These are phyloP conservation scores for Euphrasia arctica DNA, from an alignment of 305 asterid genomes.

Conservation along the genomic window DNA sequence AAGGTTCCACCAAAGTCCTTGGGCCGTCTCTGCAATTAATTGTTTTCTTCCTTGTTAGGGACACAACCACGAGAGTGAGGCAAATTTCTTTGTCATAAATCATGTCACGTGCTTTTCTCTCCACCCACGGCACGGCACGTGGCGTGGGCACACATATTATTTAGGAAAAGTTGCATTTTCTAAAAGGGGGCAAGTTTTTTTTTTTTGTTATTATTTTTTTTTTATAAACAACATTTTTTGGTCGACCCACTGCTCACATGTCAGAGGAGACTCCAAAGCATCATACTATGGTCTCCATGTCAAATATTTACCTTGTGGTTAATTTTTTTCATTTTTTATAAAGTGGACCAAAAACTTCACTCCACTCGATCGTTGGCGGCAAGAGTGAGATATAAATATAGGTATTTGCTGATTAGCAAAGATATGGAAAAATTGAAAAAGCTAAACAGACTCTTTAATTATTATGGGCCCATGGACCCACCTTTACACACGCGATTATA, in stretches of 20 bases:
- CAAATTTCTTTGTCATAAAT: conserved; percentile 37
- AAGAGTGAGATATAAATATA: no score
- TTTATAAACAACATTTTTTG: conserved; percentile 34
- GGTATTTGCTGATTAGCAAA: no score
- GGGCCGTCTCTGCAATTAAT: conserved; percentile 32
- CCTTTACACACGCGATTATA: neutral
- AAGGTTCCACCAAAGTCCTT: conserved; percentile 30
- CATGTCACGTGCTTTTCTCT: conserved; percentile 64
- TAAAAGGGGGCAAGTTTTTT: conserved; percentile 34
- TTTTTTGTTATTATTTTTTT: conserved; percentile 22
- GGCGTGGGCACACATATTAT: conserved; percentile 38
- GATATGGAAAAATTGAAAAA: no score
- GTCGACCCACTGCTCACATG: conserved; percentile 58
- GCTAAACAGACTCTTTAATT: neutral
- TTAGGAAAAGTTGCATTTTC: conserved; percentile 29
- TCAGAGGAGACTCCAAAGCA: conserved; percentile 13
- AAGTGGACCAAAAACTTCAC: no score
- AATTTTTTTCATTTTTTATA: no score
- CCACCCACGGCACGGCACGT: conserved; percentile 49
- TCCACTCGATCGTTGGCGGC: no score
- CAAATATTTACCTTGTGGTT: neutral
- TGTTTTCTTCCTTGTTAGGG: conserved; percentile 57
- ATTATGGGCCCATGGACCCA: neutral
- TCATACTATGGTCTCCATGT: conserved; percentile 1
- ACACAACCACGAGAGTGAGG: conserved; percentile 61